Base-by-base conservation (phyloP, 805 yeast species). In the Candida cerambycidarum region DNA sequence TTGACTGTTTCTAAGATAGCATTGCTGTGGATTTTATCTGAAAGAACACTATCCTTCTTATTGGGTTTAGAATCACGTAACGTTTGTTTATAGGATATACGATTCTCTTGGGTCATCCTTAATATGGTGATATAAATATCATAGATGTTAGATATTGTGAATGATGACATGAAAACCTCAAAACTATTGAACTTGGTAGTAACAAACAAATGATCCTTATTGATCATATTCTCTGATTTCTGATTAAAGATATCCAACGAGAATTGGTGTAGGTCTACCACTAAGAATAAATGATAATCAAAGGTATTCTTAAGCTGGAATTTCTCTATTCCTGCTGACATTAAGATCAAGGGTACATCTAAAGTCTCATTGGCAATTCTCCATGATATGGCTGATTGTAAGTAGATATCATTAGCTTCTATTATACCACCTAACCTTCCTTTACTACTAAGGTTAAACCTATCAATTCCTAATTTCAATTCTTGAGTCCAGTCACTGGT, bases 341-440 rank as follows among this genome's bases (percentile, higher is more conserved):
- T 57, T 16, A 81, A 72, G 2, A 92, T 82, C 44, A 86, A 59
- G 0, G 98, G 97, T 8, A 83, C 70, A 32, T 69, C 78, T 21
- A 73, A 61, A 4, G 65, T 56, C 3, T 66, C 63, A 13, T 73
- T 72, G 10, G 55, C 50, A 11, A 69, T 56, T 19, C 79, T 77
- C 95, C 96, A 92, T 25, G 78, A 74, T 11, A 89, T 80, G 0
- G 83, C 84, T 0, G 93, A 74, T 28, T 81, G 79, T 42, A 82
- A 59, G 39, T 76, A 66, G 1, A 82, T 61, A 31, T 78, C 72
- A 1, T 67, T 63, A 3, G 84, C 51, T 0, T 57, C 61, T n/a
- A 90, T 48, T 2, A 62, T 58, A 0, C 97, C 97, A 31, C 93
- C 85, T 11, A 93, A 66, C 46, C 99, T 76, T 4, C 99, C 99